Base-by-base conservation (phyloP, 2,329 filamentous ascomycete genomes). In the Arthrobotrys musiformis region DNA sequence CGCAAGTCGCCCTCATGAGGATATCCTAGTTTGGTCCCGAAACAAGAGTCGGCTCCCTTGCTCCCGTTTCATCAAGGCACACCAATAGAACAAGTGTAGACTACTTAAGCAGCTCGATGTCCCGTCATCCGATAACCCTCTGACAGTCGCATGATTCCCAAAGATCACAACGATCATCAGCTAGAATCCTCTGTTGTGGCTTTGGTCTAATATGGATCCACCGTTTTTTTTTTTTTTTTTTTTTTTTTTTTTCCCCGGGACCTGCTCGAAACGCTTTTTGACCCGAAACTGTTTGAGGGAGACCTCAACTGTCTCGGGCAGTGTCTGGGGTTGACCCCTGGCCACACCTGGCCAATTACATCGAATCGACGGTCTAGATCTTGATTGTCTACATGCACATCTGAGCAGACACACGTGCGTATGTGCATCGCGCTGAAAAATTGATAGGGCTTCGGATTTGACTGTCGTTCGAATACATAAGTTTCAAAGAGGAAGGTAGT, bases 221-320 rank as follows among this genome's bases (percentile, higher is more conserved):
- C n/a, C n/a, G n/a, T n/a, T n/a, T n/a, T n/a, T n/a, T n/a, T n/a
- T n/a, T n/a, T n/a, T n/a, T n/a, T n/a, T n/a, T n/a, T n/a, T n/a
- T 35, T 35, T 35, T 35, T 35, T 35, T 11, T 9, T 26, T 50
- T 33, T 19, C 24, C 35, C 33, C 42, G 44, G 30, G 33, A 40
- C 19, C 54, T 54, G 24, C 33, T 46, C 67, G 67, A 70, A 70
- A 70, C 67, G 50, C 56, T 70, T 64, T 67, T 46, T 30, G 17
- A 56, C 46, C 44, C 72, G 54, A 70, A 76, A 68, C 66, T 33
- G 72, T 76, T 70, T 76, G 64, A 76, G 48, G 54, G 35, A 73
- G 58, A 73, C 56, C 22, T 37, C 60, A 37, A 54, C 33, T 58
- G 72, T 76, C 64, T 76, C 72, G 72, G 48, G 37, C 19, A 26